Evolutionary conservation across 768 basidiomycete genomes (phyloP).

Genomic region (Mycena belliarum): DNA sequence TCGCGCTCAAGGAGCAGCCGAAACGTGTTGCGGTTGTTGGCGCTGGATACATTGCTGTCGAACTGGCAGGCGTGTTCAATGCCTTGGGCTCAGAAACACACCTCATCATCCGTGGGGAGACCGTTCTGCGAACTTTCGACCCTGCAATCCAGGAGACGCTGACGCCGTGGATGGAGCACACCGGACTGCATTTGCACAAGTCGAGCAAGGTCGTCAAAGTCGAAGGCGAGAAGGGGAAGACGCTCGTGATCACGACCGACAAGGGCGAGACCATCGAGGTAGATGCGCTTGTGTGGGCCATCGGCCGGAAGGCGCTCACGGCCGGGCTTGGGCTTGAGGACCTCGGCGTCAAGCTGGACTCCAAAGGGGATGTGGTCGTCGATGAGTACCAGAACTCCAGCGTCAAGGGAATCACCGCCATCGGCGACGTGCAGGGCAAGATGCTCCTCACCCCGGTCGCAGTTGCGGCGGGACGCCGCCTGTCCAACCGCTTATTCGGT

Average conservation of each 20-base stretch:
- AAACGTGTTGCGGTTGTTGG: conserved; percentile 93
- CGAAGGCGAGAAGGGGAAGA: conserved; percentile 69
- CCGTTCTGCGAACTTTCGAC: conserved; percentile 92
- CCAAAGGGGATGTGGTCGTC: conserved; percentile 83
- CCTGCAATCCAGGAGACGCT: conserved; percentile 80
- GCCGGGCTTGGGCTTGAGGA: conserved; percentile 75
- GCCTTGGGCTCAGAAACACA: conserved; percentile 91
- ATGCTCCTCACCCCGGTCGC: conserved; percentile 94
- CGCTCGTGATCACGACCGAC: conserved; percentile 76
- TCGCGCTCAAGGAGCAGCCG: conserved; percentile 87
- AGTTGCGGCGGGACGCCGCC: conserved; percentile 89
- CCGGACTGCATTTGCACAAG: conserved; percentile 88
- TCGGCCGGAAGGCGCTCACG: conserved; percentile 85
- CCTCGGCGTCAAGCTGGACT: conserved; percentile 70
- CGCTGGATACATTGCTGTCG: conserved; percentile 97
- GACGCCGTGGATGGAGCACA: conserved; percentile 91
- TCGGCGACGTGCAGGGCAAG: conserved; percentile 94
- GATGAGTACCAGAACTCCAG: conserved; percentile 90
- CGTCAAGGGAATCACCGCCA: conserved; percentile 70
- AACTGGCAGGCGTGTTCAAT: conserved; percentile 93
- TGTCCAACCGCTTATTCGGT: conserved; percentile 91
- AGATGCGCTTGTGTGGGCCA: conserved; percentile 90
- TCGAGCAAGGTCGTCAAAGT: conserved; percentile 72
- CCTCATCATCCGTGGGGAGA: conserved; percentile 86
- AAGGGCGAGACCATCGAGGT: conserved; percentile 79